These are phyloP conservation scores for Phaseolus lunatus DNA, from an alignment of 306 rosid species.

Conservation along the genomic window DNA sequence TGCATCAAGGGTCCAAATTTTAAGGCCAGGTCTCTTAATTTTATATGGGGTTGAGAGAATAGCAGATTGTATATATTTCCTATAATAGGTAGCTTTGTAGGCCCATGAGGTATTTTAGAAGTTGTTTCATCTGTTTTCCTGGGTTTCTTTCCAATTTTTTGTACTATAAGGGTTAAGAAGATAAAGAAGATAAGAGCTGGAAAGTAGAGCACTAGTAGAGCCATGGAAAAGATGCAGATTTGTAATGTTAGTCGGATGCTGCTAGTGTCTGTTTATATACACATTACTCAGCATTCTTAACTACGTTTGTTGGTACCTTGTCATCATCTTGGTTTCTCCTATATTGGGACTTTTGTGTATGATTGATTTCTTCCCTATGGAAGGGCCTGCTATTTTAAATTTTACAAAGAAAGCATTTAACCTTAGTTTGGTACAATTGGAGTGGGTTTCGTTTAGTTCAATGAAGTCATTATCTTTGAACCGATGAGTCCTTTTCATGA, in stretches of 20 bases:
- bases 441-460: too few relatives aligned
- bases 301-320: neutral
- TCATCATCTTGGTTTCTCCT: neutral
- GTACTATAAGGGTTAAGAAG: conserved; percentile 6
- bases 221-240: neutral
- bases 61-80: conserved; percentile 42
- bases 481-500: too few relatives aligned
- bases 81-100: conserved; percentile 52
- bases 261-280: conserved; percentile 23
- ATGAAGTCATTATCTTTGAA: too few relatives aligned
- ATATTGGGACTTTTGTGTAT: neutral
- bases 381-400: too few relatives aligned
- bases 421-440: too few relatives aligned
- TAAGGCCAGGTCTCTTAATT: conserved; percentile 49
- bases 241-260: neutral
- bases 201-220: neutral
- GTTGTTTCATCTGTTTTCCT: neutral
- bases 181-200: neutral
- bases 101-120: conserved; percentile 46
- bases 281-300: too few relatives aligned
- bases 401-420: too few relatives aligned
- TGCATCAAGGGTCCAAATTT: conserved; percentile 56
- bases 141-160: neutral
- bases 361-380: too few relatives aligned
- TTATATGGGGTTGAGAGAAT: conserved; percentile 40